Evolutionary conservation across 768 basidiomycete species (phyloP), one percentile per base, ranked within the genome.

Genomic region (Podaxis carcinomalis): DNA sequence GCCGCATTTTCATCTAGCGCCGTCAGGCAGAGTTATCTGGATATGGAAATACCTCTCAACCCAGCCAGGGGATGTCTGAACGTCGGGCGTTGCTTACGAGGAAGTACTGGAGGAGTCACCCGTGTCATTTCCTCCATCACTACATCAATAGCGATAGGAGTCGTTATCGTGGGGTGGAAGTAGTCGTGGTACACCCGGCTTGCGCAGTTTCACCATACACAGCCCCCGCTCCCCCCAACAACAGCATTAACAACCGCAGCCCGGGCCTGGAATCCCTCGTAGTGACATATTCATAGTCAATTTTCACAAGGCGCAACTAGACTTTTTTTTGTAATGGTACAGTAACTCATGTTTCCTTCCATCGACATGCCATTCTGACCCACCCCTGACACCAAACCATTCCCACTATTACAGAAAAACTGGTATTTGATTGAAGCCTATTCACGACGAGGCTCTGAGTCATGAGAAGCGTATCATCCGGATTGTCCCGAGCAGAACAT

Each of bases 81-180:
- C 23, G 66, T 70, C 11, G 47, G 47, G 21, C 59, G 11, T 32
- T 68, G 60, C 62, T 59, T 68, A 7, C 51, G 36, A 2, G 36
- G 39, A 28, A 39, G 56, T 16, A 63, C 66, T 51, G 28, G n/a
- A n/a, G 47, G 14, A 14, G n/a, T 42, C 40, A 32, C 32, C 6
- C 1, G 6, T 32, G 32, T 32, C 32, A 32, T 32, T 32, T 9
- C 32, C 32, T 32, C 32, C 32, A 32, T 32, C 7, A 32, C 32
- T 32, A 32, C 7, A 1, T 32, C 32, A 9, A 32, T 32, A 32
- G 32, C 32, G 32, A 32, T 32, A 32, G 32, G 32, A 32, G 32
- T 32, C 32, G 7, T 5, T 7, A 7, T 32, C 7, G 32, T 32
- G 32, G 32, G 32, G 70, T 2, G 67, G 66, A 13, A 66, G 52